Evolutionary conservation across 1,139 yeast genomes (phyloP).

Genomic region (Taphrina wiesneri): DNA sequence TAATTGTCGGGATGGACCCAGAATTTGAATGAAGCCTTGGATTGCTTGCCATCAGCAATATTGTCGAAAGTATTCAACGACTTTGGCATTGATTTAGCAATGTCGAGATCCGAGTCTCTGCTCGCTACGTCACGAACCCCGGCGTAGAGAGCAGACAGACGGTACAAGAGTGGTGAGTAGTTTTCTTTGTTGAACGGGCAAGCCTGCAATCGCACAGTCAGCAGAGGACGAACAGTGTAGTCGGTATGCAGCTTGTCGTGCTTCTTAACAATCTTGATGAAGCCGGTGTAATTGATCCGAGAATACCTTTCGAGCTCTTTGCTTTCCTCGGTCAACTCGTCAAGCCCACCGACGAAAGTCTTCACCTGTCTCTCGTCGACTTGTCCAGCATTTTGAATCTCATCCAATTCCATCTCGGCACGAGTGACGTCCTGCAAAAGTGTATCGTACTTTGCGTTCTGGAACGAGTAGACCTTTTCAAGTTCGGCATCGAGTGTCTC

Average conservation of each 20-base stretch:
- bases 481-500: slow-evolving; percentile 77
- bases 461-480: slow-evolving; percentile 91
- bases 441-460: slow-evolving; percentile 66
- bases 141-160: slow-evolving; percentile 29
- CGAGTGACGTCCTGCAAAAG: slow-evolving; percentile 64
- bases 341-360: slow-evolving; percentile 52
- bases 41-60: slow-evolving; percentile 36
- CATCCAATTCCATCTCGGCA: slow-evolving; percentile 56
- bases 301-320: slow-evolving; percentile 88
- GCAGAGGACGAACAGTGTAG: slow-evolving; percentile 82
- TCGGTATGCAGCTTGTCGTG: slow-evolving; percentile 87
- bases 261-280: slow-evolving; percentile 88
- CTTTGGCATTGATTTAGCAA: slow-evolving; percentile 22
- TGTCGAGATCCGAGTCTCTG: slow-evolving; percentile 10
- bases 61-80: slow-evolving; percentile 20
- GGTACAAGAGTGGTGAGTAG: slow-evolving; percentile 54
- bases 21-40: slow-evolving; percentile 75
- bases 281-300: slow-evolving; percentile 89
- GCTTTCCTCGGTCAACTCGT: slow-evolving; percentile 69
- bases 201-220: slow-evolving; percentile 81
- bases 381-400: slow-evolving; percentile 61
- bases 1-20: slow-evolving; percentile 96
- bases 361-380: slow-evolving; percentile 29
- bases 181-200: slow-evolving; percentile 94
- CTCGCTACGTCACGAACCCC: slow-evolving; percentile 22